phyloP scores from a whole-genome alignment of 2,329 filamentous ascomycete genomes.

The Paecilomyces niveus region DNA sequence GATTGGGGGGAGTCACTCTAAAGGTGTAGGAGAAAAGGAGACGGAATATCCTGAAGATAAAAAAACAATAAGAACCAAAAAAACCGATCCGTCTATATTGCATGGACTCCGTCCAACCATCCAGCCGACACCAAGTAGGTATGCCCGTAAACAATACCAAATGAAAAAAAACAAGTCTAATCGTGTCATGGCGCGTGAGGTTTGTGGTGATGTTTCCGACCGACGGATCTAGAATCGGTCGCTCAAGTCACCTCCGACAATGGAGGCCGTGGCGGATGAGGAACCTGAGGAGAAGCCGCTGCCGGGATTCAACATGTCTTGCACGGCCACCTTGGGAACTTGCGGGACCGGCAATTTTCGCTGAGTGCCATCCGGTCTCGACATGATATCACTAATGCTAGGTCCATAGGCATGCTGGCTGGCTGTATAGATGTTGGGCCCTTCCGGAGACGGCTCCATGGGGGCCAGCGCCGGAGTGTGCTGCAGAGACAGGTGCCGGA shows the following conservation, averaged over 20 bases:
- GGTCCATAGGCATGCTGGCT: slow-evolving; percentile 57
- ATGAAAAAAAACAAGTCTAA: slow-evolving; percentile 34
- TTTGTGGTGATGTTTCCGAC: slow-evolving; percentile 2
- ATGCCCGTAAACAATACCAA: slow-evolving; percentile 29
- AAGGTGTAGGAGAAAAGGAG: not conserved
- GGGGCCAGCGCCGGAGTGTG: slow-evolving; percentile 62
- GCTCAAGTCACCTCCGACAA: slow-evolving; percentile 64
- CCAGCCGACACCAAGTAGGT: slow-evolving; percentile 24
- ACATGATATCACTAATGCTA: slow-evolving; percentile 88
- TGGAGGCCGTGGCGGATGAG: slow-evolving; percentile 69
- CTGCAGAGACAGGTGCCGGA: slow-evolving; percentile 65
- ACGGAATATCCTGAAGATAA: slow-evolving; percentile 3
- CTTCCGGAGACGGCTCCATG: slow-evolving; percentile 60
- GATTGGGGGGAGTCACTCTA: not conserved
- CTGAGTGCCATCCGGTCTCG: slow-evolving; percentile 75
- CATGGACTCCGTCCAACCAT: slow-evolving; percentile 13
- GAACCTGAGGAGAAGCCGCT: slow-evolving; percentile 66
- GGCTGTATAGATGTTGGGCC: slow-evolving; percentile 53
- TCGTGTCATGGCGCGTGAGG: slow-evolving; percentile 30
- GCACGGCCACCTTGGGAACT: slow-evolving; percentile 77
- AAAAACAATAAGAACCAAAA: slow-evolving; percentile 10
- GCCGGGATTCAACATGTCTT: slow-evolving; percentile 67
- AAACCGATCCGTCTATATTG: slow-evolving; percentile 19
- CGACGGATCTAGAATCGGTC: slow-evolving; percentile 41
- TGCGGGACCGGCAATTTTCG: slow-evolving; percentile 87